Evolutionary conservation across 2,329 filamentous ascomycete genomes (phyloP).

Genomic region (Alternaria dauci): DNA sequence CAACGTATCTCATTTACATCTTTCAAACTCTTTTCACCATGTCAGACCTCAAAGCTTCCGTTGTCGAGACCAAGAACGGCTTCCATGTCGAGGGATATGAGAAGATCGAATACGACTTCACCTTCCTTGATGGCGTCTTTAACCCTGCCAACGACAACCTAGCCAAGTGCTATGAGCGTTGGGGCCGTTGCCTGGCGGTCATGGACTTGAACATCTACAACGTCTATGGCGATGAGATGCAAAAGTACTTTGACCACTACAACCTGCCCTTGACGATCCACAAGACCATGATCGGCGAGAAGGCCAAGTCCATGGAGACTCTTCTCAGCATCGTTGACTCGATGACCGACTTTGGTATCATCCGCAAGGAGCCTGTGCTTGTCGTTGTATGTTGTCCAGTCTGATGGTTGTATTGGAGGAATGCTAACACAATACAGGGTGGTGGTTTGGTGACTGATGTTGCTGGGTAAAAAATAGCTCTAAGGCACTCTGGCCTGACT

Average conservation of each 20-base stretch:
- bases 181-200: conserved; percentile 72
- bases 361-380: conserved; percentile 62
- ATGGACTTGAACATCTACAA: conserved; percentile 77
- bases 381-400: conserved; percentile 39
- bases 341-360: conserved; percentile 77
- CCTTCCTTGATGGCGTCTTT: conserved; percentile 75
- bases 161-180: conserved; percentile 70
- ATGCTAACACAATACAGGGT: conserved; percentile 26
- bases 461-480: conserved; percentile 67
- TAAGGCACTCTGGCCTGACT: conserved; percentile 60
- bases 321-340: conserved; percentile 74
- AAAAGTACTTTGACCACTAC: conserved; percentile 72
- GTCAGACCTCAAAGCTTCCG: conserved; percentile 73
- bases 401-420: neutral
- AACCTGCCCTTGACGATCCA: conserved; percentile 70
- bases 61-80: conserved; percentile 68
- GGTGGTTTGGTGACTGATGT: conserved; percentile 60
- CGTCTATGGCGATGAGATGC: conserved; percentile 71
- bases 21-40: conserved; percentile 54
- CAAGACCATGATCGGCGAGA: conserved; percentile 78
- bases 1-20: conserved; percentile 33
- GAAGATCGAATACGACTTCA: conserved; percentile 79
- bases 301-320: conserved; percentile 76
- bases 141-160: conserved; percentile 67
- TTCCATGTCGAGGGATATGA: conserved; percentile 78